Evolutionary conservation across 108 stramenopile genomes (phyloP), one percentile per base, ranked within the genome.

Genomic region (Craspedostauros australis): DNA sequence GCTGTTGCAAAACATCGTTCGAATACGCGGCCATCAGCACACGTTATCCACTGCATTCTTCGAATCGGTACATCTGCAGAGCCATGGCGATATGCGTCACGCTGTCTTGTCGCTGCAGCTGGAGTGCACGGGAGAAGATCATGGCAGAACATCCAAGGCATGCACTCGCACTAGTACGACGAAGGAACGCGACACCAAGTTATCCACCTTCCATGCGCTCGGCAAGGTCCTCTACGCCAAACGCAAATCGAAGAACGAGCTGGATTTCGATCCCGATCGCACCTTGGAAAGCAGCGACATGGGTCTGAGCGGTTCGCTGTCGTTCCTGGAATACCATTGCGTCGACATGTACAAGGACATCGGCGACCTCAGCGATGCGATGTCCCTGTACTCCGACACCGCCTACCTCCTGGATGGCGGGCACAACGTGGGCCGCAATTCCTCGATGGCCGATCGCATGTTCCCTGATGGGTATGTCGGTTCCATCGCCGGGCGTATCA

Each of bases 221-320:
- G 93, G 93, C 2, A 95, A 95, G 54, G 40, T 91, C 14, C 60
- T 95, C 19, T 88, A 95, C 66, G 90, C 90, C 22, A 95, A 95
- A 45, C 76, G 88, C 37, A 57, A 43, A 49, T 47, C 28, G 9
- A 30, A 53, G 2, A 34, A 20, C 12, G 39, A 47, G 21, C 55
- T 95, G 39, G 73, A 82, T 26, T 95, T 95, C 56, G 64, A 82
- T 38, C 90, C 94, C 3, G 90, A 95, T 62, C 46, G 53, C 9
- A 86, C 88, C 2, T 31, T 95, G 44, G 76, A 76, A 38, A 60
- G 65, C 33, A 71, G 76, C 16, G 94, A 84, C 22, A 76, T 92
- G 66, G 81, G 64, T 18, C 27, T 80, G 44, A 54, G 62, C 11
- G 66, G 72, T 22, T 80, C 84, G 21, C 40, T 92, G 24, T 60